A percentile compares a stretch with the other conserved stretches of the same genome.
phyloP scores from a whole-genome alignment of 805 yeast genomes.

The Zygosaccharomyces lentus region DNA sequence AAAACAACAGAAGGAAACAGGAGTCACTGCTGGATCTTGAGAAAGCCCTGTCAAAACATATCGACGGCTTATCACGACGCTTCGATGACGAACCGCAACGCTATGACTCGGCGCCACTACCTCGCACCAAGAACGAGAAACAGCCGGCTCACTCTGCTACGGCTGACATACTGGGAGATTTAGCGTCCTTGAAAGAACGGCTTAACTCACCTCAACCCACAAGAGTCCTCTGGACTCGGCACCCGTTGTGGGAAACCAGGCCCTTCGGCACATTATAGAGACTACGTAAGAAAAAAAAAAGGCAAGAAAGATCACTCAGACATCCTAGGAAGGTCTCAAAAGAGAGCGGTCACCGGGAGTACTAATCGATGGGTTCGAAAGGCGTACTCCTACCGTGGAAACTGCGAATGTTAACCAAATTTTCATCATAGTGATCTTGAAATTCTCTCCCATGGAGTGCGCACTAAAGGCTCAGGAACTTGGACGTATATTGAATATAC shows the following conservation, averaged over 20 bases:
- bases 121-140: not conserved
- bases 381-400: constrained; percentile 88
- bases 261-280: constrained; percentile 48
- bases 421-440: constrained; percentile 59
- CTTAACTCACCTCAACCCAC: constrained; percentile 8
- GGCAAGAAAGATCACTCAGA: constrained; percentile 50
- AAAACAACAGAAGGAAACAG: constrained; percentile 18
- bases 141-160: not conserved
- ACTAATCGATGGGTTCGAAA: constrained; percentile 67
- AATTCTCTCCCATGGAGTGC: constrained; percentile 6
- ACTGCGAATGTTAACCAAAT: constrained; percentile 84
- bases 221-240: constrained; percentile 30
- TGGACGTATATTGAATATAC: constrained; percentile 43
- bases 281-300: constrained; percentile 7
- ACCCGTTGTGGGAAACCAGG: constrained; percentile 45
- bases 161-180: constrained; percentile 16
- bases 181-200: constrained; percentile 22
- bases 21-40: constrained; percentile 12
- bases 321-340: constrained; percentile 83
- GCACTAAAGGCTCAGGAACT: constrained; percentile 33
- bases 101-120: constrained; percentile 1
- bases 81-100: constrained; percentile 11
- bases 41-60: not conserved
- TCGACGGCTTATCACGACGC: constrained; percentile 7
- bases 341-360: constrained; percentile 80